Evolutionary conservation across 768 basidiomycete species (phyloP).

Genomic region (Neoboletus subvelutipes): DNA sequence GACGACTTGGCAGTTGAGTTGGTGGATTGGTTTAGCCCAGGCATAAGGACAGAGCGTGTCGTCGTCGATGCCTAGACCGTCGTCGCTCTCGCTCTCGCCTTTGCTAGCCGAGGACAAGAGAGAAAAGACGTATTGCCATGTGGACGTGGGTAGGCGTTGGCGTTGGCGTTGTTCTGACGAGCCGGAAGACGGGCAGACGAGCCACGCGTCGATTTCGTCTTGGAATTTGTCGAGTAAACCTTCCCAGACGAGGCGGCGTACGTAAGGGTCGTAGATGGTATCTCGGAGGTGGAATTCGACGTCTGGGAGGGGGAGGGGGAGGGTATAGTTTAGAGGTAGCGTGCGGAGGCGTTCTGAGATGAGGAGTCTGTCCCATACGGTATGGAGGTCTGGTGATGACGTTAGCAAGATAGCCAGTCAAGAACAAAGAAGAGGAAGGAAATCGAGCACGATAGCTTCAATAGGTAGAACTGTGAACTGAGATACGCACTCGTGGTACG

Average conservation of each 20-base stretch:
- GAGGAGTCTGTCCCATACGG: conserved; percentile 82
- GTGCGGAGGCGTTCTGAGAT: conserved; percentile 81
- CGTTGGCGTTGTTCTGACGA: conserved; percentile 5
- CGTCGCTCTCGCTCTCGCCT: conserved; percentile 1
- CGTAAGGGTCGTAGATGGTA: conserved; percentile 83
- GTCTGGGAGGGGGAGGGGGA: conserved; percentile 62
- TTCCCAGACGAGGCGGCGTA: conserved; percentile 86
- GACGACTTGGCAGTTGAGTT: conserved; percentile 78
- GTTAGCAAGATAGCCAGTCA: not conserved
- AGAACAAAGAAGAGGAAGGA: not conserved
- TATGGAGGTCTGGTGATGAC: conserved; percentile 63
- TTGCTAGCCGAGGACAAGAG: not conserved
- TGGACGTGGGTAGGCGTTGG: conserved; percentile 5
- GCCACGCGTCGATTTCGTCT: conserved; percentile 60
- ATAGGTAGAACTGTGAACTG: not conserved
- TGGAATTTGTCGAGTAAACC: conserved; percentile 73
- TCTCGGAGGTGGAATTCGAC: conserved; percentile 70
- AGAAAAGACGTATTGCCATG: conserved; percentile 29
- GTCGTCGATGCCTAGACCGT: conserved; percentile 47
- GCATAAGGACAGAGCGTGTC: conserved; percentile 67
- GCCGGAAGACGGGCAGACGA: conserved; percentile 54
- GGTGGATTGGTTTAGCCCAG: conserved; percentile 74
- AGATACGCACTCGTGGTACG: conserved; percentile 61
- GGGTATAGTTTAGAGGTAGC: conserved; percentile 72
- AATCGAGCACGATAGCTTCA: not conserved